Percentiles rank a stretch among this genome's conserved stretches.
Evolutionary conservation across 1,284 basidiomycete genomes (phyloP).

Genomic region (Pholiota adiposa): DNA sequence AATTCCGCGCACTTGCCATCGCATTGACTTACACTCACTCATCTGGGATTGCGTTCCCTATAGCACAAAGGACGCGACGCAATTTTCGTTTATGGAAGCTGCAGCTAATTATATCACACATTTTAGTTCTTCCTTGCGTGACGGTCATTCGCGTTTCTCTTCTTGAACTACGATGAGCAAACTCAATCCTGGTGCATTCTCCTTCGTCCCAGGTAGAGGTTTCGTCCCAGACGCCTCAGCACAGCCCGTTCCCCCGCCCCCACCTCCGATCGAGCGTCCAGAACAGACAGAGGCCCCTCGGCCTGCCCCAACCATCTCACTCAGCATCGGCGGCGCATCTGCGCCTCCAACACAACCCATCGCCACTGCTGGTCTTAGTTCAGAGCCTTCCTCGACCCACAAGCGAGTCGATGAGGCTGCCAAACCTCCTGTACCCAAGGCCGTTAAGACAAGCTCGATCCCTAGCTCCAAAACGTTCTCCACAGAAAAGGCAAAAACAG

Average conservation of each 20-base stretch:
- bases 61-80: no score
- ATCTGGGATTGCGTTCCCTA: no score
- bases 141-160: no score
- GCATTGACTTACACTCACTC: no score
- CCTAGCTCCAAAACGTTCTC: conserved; percentile 68
- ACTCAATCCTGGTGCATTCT: conserved; percentile 84
- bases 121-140: no score
- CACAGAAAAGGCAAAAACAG: conserved; percentile 80
- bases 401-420: conserved; percentile 30
- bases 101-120: no score
- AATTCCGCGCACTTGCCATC: no score
- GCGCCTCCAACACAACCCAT: conserved; percentile 32
- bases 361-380: conserved; percentile 33
- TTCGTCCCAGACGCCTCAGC: conserved; percentile 54
- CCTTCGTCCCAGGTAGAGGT: conserved; percentile 78
- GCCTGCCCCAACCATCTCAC: conserved; percentile 63
- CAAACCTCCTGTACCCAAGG: conserved; percentile 33
- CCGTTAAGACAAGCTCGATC: conserved; percentile 28
- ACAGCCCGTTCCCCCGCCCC: no score
- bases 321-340: conserved; percentile 63
- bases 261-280: conserved; percentile 59
- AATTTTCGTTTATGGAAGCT: no score
- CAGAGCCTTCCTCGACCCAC: conserved; percentile 21
- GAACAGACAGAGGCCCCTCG: conserved; percentile 60
- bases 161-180: conserved; percentile 66